Base-by-base conservation (phyloP, 768 basidiomycete genomes). In the Xerocomellus amylosporus region DNA sequence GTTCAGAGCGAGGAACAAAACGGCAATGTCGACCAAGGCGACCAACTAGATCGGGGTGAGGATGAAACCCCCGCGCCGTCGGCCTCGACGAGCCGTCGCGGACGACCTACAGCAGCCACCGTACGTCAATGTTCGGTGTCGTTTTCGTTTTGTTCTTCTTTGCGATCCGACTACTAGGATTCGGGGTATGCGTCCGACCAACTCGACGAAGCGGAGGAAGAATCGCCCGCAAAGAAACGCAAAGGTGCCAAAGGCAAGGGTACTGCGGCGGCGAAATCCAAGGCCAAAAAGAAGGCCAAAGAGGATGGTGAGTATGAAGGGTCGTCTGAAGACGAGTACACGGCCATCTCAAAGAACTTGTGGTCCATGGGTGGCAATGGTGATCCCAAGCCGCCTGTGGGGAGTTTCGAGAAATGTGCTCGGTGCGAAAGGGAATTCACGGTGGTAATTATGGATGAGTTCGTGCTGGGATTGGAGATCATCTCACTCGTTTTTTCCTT, bases 381-480 rank as follows among this genome's bases (percentile, higher is more conserved):
- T 58, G 45, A 59, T 17, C 59, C 69, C 0, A 87, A 87, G 55
- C 90, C 88, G 1, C 75, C 87, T 4, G 77, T 87, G 5, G 96
- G 96, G 1, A 85, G 83, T 58, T 88, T 95, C 51, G 85, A 85
- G 59, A 74, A 79, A 8, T 99, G 97, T 65, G 90, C 85, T 2
- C 79, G 80, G 51, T 99, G 96, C 68, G 77, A 79, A 47, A 86
- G 88, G 54, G 84, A 87, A 60, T 97, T 96, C 67, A 92, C 91
- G 15, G 89, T 95, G 65, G 96, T 97, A 70, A 53, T 85, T 79
- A 15, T 28, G 7, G 30, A 30, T 33, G 34, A 12, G 47, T 33
- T 54, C 8, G 7, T 46, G n/a, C 37, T 34, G 8, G 10, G 20
- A 14, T 38, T 13, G 37, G 34, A 39, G 22, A 51, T 40, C n/a